phyloP scores from a whole-genome alignment of 2,329 filamentous ascomycete genomes.

The Stagonosporopsis vannaccii region DNA sequence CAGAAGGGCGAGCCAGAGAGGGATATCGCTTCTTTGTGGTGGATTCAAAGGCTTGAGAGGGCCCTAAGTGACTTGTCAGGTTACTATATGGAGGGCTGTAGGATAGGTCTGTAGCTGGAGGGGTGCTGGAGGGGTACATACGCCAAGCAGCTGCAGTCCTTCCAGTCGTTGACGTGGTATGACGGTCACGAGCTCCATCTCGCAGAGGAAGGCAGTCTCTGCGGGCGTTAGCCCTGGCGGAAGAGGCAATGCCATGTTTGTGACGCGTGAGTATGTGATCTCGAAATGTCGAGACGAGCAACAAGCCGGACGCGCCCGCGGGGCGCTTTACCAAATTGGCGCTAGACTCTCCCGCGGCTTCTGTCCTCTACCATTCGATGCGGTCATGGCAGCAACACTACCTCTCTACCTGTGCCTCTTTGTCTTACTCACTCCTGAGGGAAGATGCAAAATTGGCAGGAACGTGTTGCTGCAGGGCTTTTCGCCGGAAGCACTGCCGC shows the following conservation, averaged over 20 bases:
- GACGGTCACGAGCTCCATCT: conserved; percentile 96
- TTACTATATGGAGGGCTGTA: neutral
- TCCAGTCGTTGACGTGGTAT: conserved; percentile 91
- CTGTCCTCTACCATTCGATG: conserved; percentile 18
- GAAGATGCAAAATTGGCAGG: conserved; percentile 32
- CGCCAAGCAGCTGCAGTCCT: conserved; percentile 81
- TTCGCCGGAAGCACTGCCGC: conserved; percentile 31
- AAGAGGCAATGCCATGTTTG: conserved; percentile 66
- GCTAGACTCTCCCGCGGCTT: conserved; percentile 27
- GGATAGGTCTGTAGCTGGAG: conserved; percentile 14
- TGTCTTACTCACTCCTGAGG: neutral
- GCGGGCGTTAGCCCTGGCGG: conserved; percentile 76
- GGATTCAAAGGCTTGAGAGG: conserved; percentile 78
- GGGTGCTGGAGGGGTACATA: conserved; percentile 62
- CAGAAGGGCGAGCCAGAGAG: conserved; percentile 93
- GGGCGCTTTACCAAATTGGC: conserved; percentile 26
- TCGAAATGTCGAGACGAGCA: conserved; percentile 17
- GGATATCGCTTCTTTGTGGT: conserved; percentile 78
- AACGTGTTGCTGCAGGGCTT: conserved; percentile 30
- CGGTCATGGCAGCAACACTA: conserved; percentile 7
- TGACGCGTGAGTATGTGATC: conserved; percentile 33
- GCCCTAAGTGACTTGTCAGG: conserved; percentile 64
- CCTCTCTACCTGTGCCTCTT: neutral
- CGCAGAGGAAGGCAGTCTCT: conserved; percentile 92
- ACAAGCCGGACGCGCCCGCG: conserved; percentile 18